phyloP scores from a whole-genome alignment of 257 asterid genomes.

The Rubia yunnanensis region DNA sequence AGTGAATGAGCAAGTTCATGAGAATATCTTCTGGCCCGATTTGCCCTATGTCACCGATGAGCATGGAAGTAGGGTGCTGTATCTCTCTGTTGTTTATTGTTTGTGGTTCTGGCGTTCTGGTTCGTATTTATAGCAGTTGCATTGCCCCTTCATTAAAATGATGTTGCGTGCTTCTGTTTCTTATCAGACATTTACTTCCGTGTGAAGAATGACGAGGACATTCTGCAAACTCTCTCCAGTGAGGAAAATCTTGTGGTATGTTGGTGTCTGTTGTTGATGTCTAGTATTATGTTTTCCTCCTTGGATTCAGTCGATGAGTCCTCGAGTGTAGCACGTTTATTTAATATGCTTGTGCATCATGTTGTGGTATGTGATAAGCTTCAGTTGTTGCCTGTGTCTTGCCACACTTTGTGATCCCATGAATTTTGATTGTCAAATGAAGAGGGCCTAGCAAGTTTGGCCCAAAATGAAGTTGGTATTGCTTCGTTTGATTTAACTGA shows the following conservation, averaged over 20 bases:
- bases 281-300: neutral
- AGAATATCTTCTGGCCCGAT: slow-evolving; percentile 97
- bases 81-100: slow-evolving; percentile 14
- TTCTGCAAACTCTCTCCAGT: slow-evolving; percentile 60
- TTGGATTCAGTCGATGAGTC: neutral
- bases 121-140: neutral
- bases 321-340: neutral
- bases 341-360: neutral
- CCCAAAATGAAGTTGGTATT: neutral
- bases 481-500: neutral
- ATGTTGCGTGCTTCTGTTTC: slow-evolving; percentile 20
- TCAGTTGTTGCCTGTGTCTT: neutral
- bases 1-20: slow-evolving; percentile 63
- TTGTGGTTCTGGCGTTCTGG: neutral
- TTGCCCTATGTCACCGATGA: slow-evolving; percentile 90
- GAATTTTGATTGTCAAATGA: neutral
- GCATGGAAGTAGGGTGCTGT: slow-evolving; percentile 68
- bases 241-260: slow-evolving; percentile 87
- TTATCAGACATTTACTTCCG: slow-evolving; percentile 85
- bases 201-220: slow-evolving; percentile 90
- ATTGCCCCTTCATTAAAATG: slow-evolving; percentile 13
- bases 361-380: neutral
- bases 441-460: neutral
- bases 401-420: neutral
- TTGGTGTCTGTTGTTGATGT: neutral